Evolutionary conservation across 345 rosid genomes (phyloP).

Genomic region (Syzygium grande): DNA sequence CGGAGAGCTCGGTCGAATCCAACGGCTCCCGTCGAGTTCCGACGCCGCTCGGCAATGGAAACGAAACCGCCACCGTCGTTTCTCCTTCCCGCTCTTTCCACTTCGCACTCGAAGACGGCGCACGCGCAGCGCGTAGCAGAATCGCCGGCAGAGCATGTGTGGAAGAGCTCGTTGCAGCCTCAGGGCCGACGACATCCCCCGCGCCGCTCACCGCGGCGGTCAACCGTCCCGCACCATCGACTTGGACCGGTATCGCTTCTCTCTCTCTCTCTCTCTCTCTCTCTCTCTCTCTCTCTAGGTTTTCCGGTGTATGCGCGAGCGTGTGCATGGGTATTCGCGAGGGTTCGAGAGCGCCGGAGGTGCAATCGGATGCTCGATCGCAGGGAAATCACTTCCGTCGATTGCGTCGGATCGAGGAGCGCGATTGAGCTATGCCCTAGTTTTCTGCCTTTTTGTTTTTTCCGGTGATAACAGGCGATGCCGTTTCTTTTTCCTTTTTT

Average conservation of each 20-base stretch:
- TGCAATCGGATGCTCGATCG: neutral
- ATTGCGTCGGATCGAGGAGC: neutral
- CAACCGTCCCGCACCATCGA: slow-evolving; percentile 31
- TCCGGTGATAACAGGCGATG: neutral
- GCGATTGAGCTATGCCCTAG: neutral
- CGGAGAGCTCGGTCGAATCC: neutral
- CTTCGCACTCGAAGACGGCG: neutral
- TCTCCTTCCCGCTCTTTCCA: neutral
- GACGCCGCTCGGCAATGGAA: neutral
- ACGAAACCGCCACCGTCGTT: neutral
- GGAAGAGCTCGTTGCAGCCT: slow-evolving; percentile 82
- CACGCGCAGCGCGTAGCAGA: neutral
- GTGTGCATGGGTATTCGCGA: neutral
- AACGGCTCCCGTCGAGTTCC: neutral
- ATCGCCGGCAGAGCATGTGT: slow-evolving; percentile 33
- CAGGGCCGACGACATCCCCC: slow-evolving; percentile 53
- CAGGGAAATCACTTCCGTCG: neutral
- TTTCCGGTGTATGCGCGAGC: neutral
- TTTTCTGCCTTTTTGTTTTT: neutral
- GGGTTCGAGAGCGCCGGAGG: neutral
- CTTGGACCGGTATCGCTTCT: slow-evolving; percentile 40
- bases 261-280: neutral
- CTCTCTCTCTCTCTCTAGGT: neutral
- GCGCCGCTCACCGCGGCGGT: slow-evolving; percentile 52
- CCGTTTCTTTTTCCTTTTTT: neutral